Percentiles rank a stretch among this genome's conserved stretches.
phyloP scores from a whole-genome alignment of 2,329 filamentous ascomycete genomes.

The Aspergillus pseudonomiae region DNA sequence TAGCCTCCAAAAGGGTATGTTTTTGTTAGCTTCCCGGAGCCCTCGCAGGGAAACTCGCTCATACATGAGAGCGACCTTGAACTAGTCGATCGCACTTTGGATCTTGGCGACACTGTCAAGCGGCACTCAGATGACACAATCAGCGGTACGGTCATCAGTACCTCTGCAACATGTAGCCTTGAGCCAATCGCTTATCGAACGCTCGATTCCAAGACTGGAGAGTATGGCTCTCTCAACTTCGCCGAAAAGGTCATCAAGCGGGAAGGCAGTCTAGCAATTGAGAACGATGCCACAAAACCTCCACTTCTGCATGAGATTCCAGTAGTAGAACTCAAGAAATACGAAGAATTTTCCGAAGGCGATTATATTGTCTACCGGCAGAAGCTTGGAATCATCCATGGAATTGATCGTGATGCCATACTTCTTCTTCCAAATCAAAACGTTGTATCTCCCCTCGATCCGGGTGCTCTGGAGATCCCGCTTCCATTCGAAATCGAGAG shows the following conservation, averaged over 20 bases:
- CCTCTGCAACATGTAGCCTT: slow-evolving; percentile 51
- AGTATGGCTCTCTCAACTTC: slow-evolving; percentile 25
- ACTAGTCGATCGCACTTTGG: slow-evolving; percentile 57
- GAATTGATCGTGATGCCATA: slow-evolving; percentile 53
- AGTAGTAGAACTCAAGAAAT: slow-evolving; percentile 49
- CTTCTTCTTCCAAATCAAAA: slow-evolving; percentile 56
- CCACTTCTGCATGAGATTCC: slow-evolving; percentile 44
- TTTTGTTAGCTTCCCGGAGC: slow-evolving; percentile 47
- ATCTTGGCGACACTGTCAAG: slow-evolving; percentile 61
- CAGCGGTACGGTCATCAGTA: slow-evolving; percentile 59
- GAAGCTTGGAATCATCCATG: slow-evolving; percentile 59
- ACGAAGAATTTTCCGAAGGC: slow-evolving; percentile 52
- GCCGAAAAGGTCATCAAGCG: slow-evolving; percentile 17
- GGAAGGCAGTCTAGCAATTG: not conserved
- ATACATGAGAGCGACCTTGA: slow-evolving; percentile 49
- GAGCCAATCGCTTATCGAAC: slow-evolving; percentile 31
- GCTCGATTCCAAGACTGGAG: slow-evolving; percentile 25
- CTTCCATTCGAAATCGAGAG: slow-evolving; percentile 30
- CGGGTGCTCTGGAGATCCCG: slow-evolving; percentile 46
- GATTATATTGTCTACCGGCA: slow-evolving; percentile 58
- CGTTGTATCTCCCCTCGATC: slow-evolving; percentile 56
- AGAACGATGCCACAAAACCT: slow-evolving; percentile 9
- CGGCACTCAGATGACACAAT: slow-evolving; percentile 50
- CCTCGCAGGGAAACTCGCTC: slow-evolving; percentile 45
- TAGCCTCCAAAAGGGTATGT: slow-evolving; percentile 56